Conservation (phyloP, 371 early-diverging fungal species). For the Syncephalastrum racemosum region DNA sequence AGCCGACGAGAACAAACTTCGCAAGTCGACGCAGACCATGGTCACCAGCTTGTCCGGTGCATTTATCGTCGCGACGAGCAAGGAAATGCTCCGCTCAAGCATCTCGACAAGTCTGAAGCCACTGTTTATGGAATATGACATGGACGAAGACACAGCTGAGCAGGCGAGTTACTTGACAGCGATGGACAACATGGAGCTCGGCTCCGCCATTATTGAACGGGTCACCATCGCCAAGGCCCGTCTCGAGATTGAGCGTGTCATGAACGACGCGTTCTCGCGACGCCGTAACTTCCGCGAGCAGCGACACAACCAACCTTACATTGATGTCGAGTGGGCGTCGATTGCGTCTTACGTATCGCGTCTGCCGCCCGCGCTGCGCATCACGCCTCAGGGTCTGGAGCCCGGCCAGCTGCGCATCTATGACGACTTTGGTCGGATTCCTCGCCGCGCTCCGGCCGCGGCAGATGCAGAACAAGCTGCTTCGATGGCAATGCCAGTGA, state of each 20-base stretch:
- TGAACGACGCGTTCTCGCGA: slow-evolving; percentile 64
- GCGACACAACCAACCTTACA: slow-evolving; percentile 85
- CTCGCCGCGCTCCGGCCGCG: slow-evolving; percentile 21
- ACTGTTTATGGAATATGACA: slow-evolving; percentile 79
- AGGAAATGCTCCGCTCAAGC: slow-evolving; percentile 90
- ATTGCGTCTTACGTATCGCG: slow-evolving; percentile 75
- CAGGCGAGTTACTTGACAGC: slow-evolving; percentile 79
- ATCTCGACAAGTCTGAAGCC: slow-evolving; percentile 78
- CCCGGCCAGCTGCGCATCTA: slow-evolving; percentile 79
- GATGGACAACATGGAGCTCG: slow-evolving; percentile 89
- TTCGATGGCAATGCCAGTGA: slow-evolving; percentile 4
- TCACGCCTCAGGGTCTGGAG: slow-evolving; percentile 80
- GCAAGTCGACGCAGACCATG: slow-evolving; percentile 93
- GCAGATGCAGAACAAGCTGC: not conserved
- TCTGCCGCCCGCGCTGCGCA: slow-evolving; percentile 81
- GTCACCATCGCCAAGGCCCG: slow-evolving; percentile 91
- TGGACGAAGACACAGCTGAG: slow-evolving; percentile 83
- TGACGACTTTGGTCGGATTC: slow-evolving; percentile 66
- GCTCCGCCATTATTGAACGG: slow-evolving; percentile 89
- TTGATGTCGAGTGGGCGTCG: slow-evolving; percentile 77
- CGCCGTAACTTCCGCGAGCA: slow-evolving; percentile 87
- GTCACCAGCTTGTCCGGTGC: slow-evolving; percentile 78
- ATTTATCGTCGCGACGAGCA: slow-evolving; percentile 88
- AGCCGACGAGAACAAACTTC: slow-evolving; percentile 89
- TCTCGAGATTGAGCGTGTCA: slow-evolving; percentile 80